Evolutionary conservation across 2,329 filamentous ascomycete genomes (phyloP).

Genomic region (Venturia aucupariae): DNA sequence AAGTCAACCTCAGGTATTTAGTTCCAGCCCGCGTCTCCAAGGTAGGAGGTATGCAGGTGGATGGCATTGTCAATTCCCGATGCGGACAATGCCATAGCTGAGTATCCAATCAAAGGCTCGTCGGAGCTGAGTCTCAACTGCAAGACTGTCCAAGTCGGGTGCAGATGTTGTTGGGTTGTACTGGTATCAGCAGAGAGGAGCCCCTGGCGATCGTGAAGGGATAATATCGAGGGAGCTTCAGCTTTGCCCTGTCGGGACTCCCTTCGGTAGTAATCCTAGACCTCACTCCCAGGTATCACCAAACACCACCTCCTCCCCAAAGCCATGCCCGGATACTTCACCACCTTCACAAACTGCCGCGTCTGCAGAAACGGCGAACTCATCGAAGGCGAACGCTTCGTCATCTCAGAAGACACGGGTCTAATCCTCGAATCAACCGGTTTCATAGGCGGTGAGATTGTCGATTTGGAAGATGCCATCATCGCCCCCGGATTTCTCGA

Average conservation of each 20-base stretch:
- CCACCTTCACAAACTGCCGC: conserved; percentile 37
- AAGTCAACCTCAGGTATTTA: not conserved
- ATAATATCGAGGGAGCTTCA: too few relatives aligned
- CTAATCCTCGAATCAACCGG: conserved; percentile 33
- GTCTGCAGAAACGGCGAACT: conserved; percentile 35
- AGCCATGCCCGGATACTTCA: conserved; percentile 29
- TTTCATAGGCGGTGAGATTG: conserved; percentile 35
- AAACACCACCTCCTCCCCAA: not conserved
- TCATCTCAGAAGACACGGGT: conserved; percentile 37
- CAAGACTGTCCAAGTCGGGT: too few relatives aligned
- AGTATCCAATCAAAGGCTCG: not conserved
- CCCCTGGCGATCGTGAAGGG: too few relatives aligned
- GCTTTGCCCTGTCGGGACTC: not conserved
- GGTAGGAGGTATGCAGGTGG: not conserved
- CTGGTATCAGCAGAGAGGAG: too few relatives aligned
- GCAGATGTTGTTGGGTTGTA: too few relatives aligned
- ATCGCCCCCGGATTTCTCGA: conserved; percentile 48
- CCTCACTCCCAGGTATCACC: not conserved
- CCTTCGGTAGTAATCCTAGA: not conserved
- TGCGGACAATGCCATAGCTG: not conserved
- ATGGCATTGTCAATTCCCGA: not conserved
- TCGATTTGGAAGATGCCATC: conserved; percentile 42
- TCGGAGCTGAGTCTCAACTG: too few relatives aligned
- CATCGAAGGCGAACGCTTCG: conserved; percentile 32
- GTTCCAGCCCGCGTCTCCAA: not conserved